Conservation (phyloP, 805 yeast genomes). For the Kodamaea neixiangensis region DNA sequence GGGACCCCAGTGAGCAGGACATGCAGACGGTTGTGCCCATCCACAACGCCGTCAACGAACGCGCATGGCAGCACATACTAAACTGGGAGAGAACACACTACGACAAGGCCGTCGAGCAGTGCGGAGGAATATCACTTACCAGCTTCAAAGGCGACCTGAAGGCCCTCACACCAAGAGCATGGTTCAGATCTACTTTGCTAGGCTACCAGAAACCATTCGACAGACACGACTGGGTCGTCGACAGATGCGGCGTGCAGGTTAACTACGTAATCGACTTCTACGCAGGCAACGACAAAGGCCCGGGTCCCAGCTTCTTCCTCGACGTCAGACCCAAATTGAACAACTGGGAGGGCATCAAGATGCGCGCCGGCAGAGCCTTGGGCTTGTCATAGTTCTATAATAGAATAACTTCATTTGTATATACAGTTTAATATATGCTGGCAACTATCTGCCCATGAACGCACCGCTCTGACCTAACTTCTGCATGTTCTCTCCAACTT, state of each 20-base stretch:
- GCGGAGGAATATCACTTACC: conserved; percentile 85
- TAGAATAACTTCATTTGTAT: conserved; percentile 8
- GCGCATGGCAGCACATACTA: conserved; percentile 84
- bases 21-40: conserved; percentile 92
- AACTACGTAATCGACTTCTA: conserved; percentile 96
- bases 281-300: conserved; percentile 28
- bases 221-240: conserved; percentile 92
- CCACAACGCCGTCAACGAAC: conserved; percentile 90
- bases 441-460: conserved; percentile 44
- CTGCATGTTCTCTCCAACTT: conserved; percentile 80
- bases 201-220: conserved; percentile 87
- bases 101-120: conserved; percentile 46
- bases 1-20: conserved; percentile 79
- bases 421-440: conserved; percentile 10
- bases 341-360: conserved; percentile 72
- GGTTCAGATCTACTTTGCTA: conserved; percentile 57
- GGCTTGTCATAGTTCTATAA: conserved; percentile 2
- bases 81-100: conserved; percentile 74
- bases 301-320: conserved; percentile 62
- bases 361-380: conserved; percentile 50
- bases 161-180: conserved; percentile 85
- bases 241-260: conserved; percentile 78
- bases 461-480: conserved; percentile 48
- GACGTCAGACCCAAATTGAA: conserved; percentile 94
- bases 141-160: conserved; percentile 88